Base-by-base conservation (phyloP, 345 rosid species). In the Bretschneidera sinensis region DNA sequence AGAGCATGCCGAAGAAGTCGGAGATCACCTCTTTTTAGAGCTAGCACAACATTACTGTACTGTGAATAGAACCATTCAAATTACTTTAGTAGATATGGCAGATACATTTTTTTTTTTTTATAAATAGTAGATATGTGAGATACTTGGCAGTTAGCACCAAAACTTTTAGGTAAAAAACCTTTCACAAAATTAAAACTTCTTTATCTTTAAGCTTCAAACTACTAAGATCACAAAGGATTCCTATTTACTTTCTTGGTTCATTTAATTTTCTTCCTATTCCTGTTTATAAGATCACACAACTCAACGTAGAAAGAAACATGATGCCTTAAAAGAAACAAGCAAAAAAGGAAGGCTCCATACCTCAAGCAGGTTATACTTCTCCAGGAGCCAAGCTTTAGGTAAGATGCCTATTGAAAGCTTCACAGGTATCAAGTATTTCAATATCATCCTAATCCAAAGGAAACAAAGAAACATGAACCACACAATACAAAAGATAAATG, bases 401-500 rank as follows among this genome's bases (percentile, higher is more conserved):
- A 94, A 70, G 58, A 85, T 78, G 71, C 99, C 97, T 54, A 91
- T 54, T 6, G 95, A 94, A 68, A 94, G 91, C 83, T 88, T 94
- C 62, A 94, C 99, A 2, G 97, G 97, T 77, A 94, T 83, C 72
- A 94, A 75, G 70, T 90, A 94, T 71, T 90, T 94, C 48, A 94
- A 73, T 72, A 94, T 88, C 99, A 90, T 94, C 90, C 97, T 94
- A 77, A 55, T 51, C 33, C 50, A 72, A 61, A 19, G 24, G 58
- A 66, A 51, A 35, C 16, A 25, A 51, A 19, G 57, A 60, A 35
- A 55, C 58, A 24, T 65, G 39, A 73, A 56, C 23, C 3, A 28
- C 22, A 52, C 50, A 22, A 22, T 23, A 43, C 14, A 59, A 33
- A 39, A 39, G 45, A 5, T 39, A 13, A 39, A 39, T 39, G 45